A percentile compares a stretch with the other conserved stretches of the same genome.
phyloP scores from a whole-genome alignment of 129 eudicot species.

The Flaveria ramosissima region DNA sequence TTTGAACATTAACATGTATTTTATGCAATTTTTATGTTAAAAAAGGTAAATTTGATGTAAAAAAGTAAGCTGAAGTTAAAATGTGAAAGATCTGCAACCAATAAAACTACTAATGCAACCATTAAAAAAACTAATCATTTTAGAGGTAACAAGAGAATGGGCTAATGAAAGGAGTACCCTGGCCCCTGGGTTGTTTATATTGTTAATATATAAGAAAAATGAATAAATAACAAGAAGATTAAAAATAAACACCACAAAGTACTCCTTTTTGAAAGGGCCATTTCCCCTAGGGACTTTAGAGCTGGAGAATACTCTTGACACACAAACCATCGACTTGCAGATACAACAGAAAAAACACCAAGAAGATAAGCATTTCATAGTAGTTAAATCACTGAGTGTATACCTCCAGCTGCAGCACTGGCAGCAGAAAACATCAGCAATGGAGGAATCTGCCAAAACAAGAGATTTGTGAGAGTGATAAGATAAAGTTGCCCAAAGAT shows the following conservation, averaged over 20 bases:
- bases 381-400: slow-evolving; percentile 9
- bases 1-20: not conserved
- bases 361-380: not conserved
- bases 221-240: no score
- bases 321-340: slow-evolving; percentile 4
- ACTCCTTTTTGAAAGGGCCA: not conserved
- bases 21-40: not conserved
- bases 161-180: no score
- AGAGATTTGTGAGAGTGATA: not conserved
- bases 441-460: slow-evolving; percentile 75
- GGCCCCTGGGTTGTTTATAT: no score
- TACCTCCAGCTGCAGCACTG: slow-evolving; percentile 94
- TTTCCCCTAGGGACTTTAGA: not conserved
- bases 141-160: not conserved
- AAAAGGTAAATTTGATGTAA: not conserved
- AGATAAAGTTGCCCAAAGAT: not conserved
- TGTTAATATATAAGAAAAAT: no score
- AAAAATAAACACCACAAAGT: not conserved
- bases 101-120: not conserved
- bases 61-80: not conserved
- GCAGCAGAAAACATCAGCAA: slow-evolving; percentile 76
- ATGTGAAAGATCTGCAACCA: no score
- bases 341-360: no score
- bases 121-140: not conserved
- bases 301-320: not conserved